phyloP scores from a whole-genome alignment of 768 basidiomycete species.

The Lactifluus volemus region DNA sequence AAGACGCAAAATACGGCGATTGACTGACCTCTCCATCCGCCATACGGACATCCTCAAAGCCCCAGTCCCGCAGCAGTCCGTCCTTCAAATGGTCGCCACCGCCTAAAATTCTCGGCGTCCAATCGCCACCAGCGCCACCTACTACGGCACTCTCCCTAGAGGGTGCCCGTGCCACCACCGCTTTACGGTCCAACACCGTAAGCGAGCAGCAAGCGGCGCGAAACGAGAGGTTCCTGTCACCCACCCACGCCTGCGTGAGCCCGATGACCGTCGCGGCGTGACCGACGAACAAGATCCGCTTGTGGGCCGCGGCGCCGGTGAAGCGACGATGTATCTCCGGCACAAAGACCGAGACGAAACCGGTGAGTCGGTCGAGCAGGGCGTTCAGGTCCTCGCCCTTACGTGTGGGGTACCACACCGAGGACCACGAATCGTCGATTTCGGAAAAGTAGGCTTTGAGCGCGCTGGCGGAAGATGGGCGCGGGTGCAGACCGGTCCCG shows the following conservation, averaged over 20 bases:
- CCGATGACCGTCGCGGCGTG: constrained; percentile 73
- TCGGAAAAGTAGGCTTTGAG: constrained; percentile 47
- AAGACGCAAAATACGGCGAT: neutral
- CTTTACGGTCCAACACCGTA: constrained; percentile 41
- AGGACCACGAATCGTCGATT: constrained; percentile 52
- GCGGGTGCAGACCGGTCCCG: constrained; percentile 66
- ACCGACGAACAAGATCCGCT: constrained; percentile 51
- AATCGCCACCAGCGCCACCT: constrained; percentile 29
- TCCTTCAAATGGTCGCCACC: constrained; percentile 52
- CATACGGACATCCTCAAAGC: constrained; percentile 64
- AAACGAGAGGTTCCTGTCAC: constrained; percentile 30
- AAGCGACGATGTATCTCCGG: constrained; percentile 40
- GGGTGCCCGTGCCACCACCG: constrained; percentile 4
- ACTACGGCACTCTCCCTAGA: constrained; percentile 12
- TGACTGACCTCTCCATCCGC: constrained; percentile 48
- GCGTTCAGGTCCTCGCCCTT: constrained; percentile 60
- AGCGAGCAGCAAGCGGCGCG: constrained; percentile 72
- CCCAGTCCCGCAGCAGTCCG: constrained; percentile 65
- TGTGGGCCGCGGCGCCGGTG: constrained; percentile 31
- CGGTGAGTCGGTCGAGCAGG: constrained; percentile 51
- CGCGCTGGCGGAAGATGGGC: constrained; percentile 48
- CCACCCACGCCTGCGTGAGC: constrained; percentile 49
- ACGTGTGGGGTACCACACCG: constrained; percentile 62
- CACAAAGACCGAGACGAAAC: constrained; percentile 43
- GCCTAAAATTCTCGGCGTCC: constrained; percentile 41